These are phyloP conservation scores for Anisodus acutangulus DNA, from an alignment of 257 asterid species.

Conservation along the genomic window DNA sequence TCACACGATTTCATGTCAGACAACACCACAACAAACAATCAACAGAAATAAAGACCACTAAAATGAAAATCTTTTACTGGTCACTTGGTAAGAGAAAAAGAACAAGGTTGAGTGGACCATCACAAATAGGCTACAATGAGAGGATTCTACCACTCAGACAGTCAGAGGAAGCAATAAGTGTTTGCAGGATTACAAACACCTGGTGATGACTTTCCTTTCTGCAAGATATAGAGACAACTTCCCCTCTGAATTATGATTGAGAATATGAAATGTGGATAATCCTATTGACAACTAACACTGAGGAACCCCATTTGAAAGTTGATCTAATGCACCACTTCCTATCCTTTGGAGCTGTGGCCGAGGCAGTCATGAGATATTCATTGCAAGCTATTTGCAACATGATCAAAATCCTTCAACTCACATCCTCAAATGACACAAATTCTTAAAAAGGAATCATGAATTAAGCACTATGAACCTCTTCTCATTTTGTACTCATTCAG, in stretches of 20 bases:
- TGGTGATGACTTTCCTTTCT: background rate
- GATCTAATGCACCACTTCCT: background rate
- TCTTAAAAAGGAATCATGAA: conserved; percentile 1
- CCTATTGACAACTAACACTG: background rate
- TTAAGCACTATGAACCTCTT: background rate
- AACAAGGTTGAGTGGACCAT: background rate
- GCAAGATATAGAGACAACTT: background rate
- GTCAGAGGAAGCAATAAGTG: conserved; percentile 6
- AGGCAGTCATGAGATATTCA: background rate
- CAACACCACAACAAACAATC: background rate
- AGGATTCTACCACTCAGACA: background rate
- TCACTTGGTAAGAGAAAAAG: background rate
- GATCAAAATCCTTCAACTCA: background rate
- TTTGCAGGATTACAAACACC: conserved; percentile 18
- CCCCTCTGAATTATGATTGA: conserved; percentile 18
- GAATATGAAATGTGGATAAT: conserved; percentile 3
- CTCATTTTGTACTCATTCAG: background rate
- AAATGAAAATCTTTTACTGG: conserved; percentile 1
- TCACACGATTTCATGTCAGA: background rate
- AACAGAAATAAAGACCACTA: conserved; percentile 1
- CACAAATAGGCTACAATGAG: background rate
- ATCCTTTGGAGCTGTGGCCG: background rate
- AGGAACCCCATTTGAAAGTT: background rate
- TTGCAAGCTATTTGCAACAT: conserved; percentile 15
- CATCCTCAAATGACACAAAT: background rate